Conservation (phyloP, 2,329 filamentous ascomycete genomes). For the Canariomyces notabilis region DNA sequence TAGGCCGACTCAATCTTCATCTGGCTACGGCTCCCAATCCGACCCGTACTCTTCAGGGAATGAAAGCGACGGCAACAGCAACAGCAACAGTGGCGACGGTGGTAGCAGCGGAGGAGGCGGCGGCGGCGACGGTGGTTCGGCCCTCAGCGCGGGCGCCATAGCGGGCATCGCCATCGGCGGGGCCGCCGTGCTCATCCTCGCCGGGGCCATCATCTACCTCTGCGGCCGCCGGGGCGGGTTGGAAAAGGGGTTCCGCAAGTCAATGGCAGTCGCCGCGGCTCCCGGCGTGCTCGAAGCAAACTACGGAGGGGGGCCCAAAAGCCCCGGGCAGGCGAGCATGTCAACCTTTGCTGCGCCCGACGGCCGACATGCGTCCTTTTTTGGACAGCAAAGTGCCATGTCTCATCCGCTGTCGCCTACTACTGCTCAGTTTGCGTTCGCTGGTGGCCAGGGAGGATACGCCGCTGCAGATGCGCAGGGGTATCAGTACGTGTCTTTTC, state of each 20-base stretch:
- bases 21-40: constrained; percentile 5
- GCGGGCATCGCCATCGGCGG: constrained; percentile 55
- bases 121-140: neutral
- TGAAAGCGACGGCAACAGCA: too few relatives aligned
- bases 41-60: too few relatives aligned
- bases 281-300: constrained; percentile 27
- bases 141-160: constrained; percentile 44
- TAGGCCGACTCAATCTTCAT: constrained; percentile 16
- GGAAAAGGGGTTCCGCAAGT: constrained; percentile 33
- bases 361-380: neutral
- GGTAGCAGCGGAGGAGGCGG: neutral
- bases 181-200: constrained; percentile 40
- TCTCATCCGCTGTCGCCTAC: neutral
- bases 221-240: constrained; percentile 40
- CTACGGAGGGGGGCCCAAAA: constrained; percentile 27
- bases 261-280: constrained; percentile 20
- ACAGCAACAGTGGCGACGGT: too few relatives aligned
- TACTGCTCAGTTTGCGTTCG: neutral
- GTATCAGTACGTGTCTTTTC: neutral
- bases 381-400: neutral
- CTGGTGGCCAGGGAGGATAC: neutral
- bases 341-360: constrained; percentile 26
- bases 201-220: constrained; percentile 43
- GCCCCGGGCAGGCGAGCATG: constrained; percentile 30
- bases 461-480: neutral